phyloP scores from a whole-genome alignment of 169 alveolate species.

The Plasmodium gallinaceum region DNA sequence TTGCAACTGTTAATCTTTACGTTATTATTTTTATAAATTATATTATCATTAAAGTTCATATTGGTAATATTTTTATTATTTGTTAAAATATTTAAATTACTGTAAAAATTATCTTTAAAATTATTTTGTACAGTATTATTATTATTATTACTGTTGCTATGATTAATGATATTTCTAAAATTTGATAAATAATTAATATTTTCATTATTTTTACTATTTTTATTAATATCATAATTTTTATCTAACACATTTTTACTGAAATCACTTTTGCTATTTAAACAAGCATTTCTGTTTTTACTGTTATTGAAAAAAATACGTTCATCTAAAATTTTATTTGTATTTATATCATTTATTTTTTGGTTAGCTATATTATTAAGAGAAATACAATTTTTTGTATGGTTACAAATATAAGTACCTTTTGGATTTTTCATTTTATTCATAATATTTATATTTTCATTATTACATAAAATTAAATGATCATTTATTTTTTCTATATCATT shows the following conservation, averaged over 20 bases:
- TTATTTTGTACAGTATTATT: not conserved
- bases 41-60: not conserved
- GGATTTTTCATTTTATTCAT: not conserved
- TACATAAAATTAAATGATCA: not conserved
- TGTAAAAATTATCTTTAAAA: not conserved
- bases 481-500: constrained; percentile 12
- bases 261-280: not conserved
- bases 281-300: not conserved
- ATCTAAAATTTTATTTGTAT: not conserved
- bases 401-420: not conserved
- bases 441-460: not conserved
- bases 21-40: not conserved
- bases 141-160: not conserved
- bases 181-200: not conserved
- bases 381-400: not conserved
- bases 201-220: not conserved
- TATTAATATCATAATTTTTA: not conserved
- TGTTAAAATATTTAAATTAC: not conserved
- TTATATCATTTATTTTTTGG: not conserved
- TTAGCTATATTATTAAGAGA: not conserved
- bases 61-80: not conserved
- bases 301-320: not conserved
- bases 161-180: not conserved
- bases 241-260: not conserved
- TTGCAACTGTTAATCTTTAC: not conserved